A percentile compares a stretch with the other conserved stretches of the same genome.
These are phyloP conservation scores for Dinochytrium kinnereticum DNA, from an alignment of 371 early-diverging fungal species.

Conservation along the genomic window DNA sequence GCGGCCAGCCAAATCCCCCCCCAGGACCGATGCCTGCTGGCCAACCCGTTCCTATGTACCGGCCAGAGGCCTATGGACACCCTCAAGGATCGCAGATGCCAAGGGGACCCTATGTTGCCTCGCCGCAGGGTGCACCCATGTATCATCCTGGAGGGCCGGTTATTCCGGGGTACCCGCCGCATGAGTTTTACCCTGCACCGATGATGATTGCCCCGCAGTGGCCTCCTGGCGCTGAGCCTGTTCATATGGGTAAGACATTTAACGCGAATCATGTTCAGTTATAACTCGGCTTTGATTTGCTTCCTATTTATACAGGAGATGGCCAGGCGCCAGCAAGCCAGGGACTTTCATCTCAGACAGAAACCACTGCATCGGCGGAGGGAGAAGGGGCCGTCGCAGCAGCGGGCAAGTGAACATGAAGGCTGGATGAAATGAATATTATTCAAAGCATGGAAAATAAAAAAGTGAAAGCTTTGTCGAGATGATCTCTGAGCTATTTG, in stretches of 20 bases:
- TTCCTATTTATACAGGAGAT: not conserved
- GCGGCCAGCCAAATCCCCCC: not conserved
- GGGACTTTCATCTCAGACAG: not conserved
- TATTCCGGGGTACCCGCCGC: slow-evolving; percentile 9
- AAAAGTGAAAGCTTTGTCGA: not conserved
- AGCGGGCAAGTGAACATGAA: not conserved
- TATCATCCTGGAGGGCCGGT: slow-evolving; percentile 11
- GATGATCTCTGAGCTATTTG: too few species aligned
- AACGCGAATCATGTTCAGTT: too few species aligned
- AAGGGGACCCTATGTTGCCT: not conserved
- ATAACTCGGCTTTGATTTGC: too few species aligned
- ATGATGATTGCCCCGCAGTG: slow-evolving; percentile 8
- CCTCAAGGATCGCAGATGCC: not conserved
- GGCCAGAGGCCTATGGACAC: not conserved
- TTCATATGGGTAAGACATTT: slow-evolving; percentile 8
- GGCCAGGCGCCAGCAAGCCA: not conserved
- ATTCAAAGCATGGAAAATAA: not conserved
- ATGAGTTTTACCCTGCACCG: slow-evolving; percentile 7
- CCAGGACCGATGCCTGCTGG: not conserved
- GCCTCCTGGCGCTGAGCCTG: not conserved
- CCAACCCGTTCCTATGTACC: not conserved
- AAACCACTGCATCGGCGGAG: not conserved
- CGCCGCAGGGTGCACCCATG: slow-evolving; percentile 6
- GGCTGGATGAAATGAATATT: not conserved
- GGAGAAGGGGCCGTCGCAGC: not conserved